Evolutionary conservation across 2,329 filamentous ascomycete species (phyloP), one percentile per base, ranked within the genome.

Genomic region (Arthrobotrys entomopaga): DNA sequence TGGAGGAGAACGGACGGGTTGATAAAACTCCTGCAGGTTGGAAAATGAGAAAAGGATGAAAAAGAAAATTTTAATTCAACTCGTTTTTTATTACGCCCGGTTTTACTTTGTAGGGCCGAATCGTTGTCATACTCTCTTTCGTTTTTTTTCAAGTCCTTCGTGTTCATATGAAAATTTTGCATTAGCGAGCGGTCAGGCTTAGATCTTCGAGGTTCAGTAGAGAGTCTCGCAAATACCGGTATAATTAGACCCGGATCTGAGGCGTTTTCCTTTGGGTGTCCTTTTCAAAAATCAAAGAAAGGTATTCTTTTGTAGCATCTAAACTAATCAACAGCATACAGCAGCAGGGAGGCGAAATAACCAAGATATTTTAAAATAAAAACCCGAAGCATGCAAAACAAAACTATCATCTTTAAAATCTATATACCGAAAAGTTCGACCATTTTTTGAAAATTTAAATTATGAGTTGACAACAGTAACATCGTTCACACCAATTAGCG

Each of bases 1-100:
- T 96, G 87, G 89, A 94, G n/a, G 84, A 84, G 4, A 87, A 86
- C 48, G 89, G 88, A 29, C 87, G 88, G 78, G 82, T 96, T 79
- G 90, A 93, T 43, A 74, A 81, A 85, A 89, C 79, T 84, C 80
- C 70, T 89, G 89, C 3, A 90, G 90, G 43, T 91, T 88, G 82
- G 93, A 93, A 82, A 87, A 86, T 80, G 82, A 89, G 76, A 89
- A 86, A 82, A 20, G 8, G 13, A n/a, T 58, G 29, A 50, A 11
- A 19, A 7, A 3, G 11, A 26, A 29, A 16, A 1, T 50, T 22
- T 50, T 6, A 7, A 5, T 34, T 48, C 15, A 19, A n/a, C 34
- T 38, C 24, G 11, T 10, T 54, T 24, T 20, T 16, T 5, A n/a
- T 19, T n/a, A 42, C 16, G 2, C 22, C 5, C 6, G 15, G 19